phyloP scores from a whole-genome alignment of 2,329 filamentous ascomycete genomes.

The Colletotrichum cuscutae region DNA sequence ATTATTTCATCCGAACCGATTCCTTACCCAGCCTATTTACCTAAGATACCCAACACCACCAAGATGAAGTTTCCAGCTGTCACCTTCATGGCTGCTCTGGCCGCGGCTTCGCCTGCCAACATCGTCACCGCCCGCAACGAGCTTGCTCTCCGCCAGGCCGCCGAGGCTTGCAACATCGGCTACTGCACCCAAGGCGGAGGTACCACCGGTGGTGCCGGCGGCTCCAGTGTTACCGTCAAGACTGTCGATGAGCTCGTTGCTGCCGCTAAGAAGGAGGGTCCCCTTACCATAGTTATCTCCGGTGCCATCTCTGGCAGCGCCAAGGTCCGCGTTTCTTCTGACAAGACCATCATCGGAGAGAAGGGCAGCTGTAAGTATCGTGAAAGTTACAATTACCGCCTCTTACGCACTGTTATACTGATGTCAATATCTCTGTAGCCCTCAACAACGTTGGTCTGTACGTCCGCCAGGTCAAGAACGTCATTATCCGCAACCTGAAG shows the following conservation, averaged over 20 bases:
- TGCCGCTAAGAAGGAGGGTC: constrained; percentile 40
- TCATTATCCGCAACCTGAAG: constrained; percentile 67
- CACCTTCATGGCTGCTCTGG: constrained; percentile 29
- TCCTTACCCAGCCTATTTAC: constrained; percentile 25
- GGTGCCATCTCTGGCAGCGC: constrained; percentile 42
- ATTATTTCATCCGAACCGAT: neutral
- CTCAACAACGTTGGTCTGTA: constrained; percentile 59
- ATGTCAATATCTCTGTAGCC: constrained; percentile 35
- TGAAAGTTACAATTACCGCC: accelerated
- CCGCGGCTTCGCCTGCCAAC: constrained; percentile 29
- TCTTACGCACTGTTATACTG: neutral
- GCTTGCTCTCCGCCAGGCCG: constrained; percentile 32
- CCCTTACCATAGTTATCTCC: constrained; percentile 43
- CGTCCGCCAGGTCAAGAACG: constrained; percentile 60
- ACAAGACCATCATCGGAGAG: constrained; percentile 54
- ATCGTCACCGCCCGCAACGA: constrained; percentile 29
- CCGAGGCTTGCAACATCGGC: constrained; percentile 40
- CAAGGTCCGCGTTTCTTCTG: constrained; percentile 45
- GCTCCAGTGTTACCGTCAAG: constrained; percentile 43
- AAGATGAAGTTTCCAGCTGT: constrained; percentile 35
- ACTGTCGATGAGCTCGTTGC: constrained; percentile 40
- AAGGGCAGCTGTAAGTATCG: constrained; percentile 35
- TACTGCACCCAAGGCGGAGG: constrained; percentile 46
- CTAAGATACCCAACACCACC: neutral
- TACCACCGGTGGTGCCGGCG: constrained; percentile 43